These are phyloP conservation scores for Agrostemma githago DNA, from an alignment of 148 eudicot genomes.

Conservation along the genomic window DNA sequence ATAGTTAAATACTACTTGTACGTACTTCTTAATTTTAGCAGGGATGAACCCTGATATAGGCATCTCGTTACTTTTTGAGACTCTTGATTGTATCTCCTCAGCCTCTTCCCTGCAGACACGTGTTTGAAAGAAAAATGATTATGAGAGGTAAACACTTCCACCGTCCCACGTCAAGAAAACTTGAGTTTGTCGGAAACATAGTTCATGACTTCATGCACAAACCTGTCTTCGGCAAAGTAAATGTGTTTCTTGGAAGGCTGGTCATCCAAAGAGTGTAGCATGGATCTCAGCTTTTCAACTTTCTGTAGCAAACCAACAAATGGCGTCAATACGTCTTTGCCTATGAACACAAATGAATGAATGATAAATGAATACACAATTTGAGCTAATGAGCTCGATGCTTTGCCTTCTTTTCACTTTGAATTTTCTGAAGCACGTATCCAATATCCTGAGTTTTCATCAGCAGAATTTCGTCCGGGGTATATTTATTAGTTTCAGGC, in stretches of 20 bases:
- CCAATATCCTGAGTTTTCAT: constrained; percentile 85
- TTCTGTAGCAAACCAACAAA: constrained; percentile 39
- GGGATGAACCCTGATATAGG: constrained; percentile 41
- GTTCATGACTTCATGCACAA: constrained; percentile 15
- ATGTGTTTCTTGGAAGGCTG: constrained; percentile 51
- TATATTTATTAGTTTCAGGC: constrained; percentile 59
- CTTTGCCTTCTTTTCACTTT: constrained; percentile 72
- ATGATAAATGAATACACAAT: not conserved
- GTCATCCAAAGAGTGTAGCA: constrained; percentile 50
- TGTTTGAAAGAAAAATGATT: not conserved
- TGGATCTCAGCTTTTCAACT: constrained; percentile 63
- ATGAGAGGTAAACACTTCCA: not conserved
- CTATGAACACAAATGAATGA: not conserved
- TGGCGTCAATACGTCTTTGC: not conserved
- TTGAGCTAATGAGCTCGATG: not conserved
- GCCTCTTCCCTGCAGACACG: constrained; percentile 61
- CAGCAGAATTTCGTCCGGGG: constrained; percentile 69
- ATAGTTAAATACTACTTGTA: too few relatives aligned
- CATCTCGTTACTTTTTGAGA: constrained; percentile 17
- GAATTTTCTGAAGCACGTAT: constrained; percentile 72
- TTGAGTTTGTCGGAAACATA: not conserved
- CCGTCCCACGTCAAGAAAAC: not conserved
- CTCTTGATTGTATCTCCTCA: constrained; percentile 38
- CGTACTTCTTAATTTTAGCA: constrained; percentile 54
- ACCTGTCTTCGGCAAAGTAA: constrained; percentile 91